phyloP scores from a whole-genome alignment of 768 basidiomycete genomes.

The Leccinum boreale region DNA sequence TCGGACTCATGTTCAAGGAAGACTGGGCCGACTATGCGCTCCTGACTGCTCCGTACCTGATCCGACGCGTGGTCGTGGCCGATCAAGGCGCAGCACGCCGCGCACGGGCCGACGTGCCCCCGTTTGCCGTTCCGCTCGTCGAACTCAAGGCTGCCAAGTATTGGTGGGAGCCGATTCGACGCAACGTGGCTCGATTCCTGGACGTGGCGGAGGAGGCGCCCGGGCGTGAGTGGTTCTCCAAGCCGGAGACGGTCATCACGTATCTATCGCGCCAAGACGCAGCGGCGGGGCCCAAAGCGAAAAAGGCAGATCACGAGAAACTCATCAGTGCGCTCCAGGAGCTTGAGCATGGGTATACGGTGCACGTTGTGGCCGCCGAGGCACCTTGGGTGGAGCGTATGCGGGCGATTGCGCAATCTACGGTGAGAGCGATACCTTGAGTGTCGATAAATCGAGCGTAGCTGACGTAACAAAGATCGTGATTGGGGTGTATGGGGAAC shows the following conservation, averaged over 20 bases:
- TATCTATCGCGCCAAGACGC: slow-evolving; percentile 66
- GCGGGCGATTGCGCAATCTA: slow-evolving; percentile 62
- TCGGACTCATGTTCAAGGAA: slow-evolving; percentile 61
- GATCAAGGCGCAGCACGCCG: slow-evolving; percentile 66
- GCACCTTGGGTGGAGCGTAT: slow-evolving; percentile 61
- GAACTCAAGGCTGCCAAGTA: slow-evolving; percentile 41
- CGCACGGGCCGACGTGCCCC: slow-evolving; percentile 20
- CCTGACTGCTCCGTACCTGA: slow-evolving; percentile 65
- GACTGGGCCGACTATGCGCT: slow-evolving; percentile 78
- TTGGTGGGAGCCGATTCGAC: slow-evolving; percentile 70
- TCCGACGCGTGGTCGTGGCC: slow-evolving; percentile 74
- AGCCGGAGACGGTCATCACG: slow-evolving; percentile 51
- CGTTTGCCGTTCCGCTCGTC: slow-evolving; percentile 40
- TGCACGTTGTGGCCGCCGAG: slow-evolving; percentile 50
- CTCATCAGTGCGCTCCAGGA: slow-evolving; percentile 56
- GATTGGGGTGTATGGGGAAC: slow-evolving; percentile 55
- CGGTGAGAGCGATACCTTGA: slow-evolving; percentile 36
- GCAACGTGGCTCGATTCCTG: slow-evolving; percentile 43
- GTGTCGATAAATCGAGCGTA: neutral
- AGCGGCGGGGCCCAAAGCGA: slow-evolving; percentile 46
- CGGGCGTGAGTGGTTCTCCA: slow-evolving; percentile 12
- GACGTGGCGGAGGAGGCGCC: slow-evolving; percentile 26
- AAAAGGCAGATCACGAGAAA: slow-evolving; percentile 51
- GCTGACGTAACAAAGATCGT: slow-evolving; percentile 43
- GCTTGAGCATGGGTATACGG: slow-evolving; percentile 54